A percentile compares a stretch with the other conserved stretches of the same genome.
Conservation (phyloP, 139 green algal genomes). For the Chlorella sp. region DNA sequence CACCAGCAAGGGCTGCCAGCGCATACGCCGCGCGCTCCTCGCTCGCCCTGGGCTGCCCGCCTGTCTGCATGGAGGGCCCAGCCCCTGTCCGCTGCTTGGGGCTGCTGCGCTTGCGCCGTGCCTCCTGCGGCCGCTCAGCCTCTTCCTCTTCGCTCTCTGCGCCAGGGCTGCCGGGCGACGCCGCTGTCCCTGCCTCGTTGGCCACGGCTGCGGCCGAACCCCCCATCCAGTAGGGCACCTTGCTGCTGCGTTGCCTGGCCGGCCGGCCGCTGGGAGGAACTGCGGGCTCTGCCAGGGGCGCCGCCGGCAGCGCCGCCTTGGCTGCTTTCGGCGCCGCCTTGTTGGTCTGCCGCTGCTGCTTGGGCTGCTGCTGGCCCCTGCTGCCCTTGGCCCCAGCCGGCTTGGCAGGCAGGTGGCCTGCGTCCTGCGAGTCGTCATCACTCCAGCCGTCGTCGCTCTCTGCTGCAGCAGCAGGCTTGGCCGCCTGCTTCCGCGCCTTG, state of each 20-base stretch:
- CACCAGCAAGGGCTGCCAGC: no score
- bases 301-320: neutral
- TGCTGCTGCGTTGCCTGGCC: neutral
- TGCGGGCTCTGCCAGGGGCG: no score
- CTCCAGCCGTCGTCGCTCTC: no score
- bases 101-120: neutral
- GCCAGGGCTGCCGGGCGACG: neutral
- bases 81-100: slow-evolving; percentile 11
- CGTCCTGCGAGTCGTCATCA: no score
- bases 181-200: neutral
- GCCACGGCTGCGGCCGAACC: neutral
- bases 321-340: neutral
- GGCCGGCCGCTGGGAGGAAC: no score
- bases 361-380: neutral
- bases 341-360: neutral
- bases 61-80: no score
- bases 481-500: neutral
- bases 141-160: neutral
- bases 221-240: no score
- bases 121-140: neutral
- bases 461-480: neutral
- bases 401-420: neutral
- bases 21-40: neutral
- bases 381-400: neutral
- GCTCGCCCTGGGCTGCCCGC: neutral